Percentiles rank a stretch among this genome's conserved stretches.
Conservation (phyloP, 441 rosid species). For the Pelargonium australe region DNA sequence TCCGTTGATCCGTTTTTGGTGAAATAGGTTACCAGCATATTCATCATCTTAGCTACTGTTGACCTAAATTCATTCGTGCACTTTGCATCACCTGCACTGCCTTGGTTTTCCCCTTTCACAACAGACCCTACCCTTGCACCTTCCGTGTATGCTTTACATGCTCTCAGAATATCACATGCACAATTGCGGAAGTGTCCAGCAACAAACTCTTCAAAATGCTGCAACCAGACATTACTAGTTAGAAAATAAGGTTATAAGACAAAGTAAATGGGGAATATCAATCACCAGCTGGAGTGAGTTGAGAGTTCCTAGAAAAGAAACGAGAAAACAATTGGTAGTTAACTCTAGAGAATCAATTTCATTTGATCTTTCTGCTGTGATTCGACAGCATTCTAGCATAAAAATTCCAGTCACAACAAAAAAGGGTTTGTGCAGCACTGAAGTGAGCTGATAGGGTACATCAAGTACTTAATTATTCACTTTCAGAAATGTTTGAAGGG, state of each 20-base stretch:
- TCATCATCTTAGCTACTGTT: constrained; percentile 26
- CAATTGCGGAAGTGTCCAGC: constrained; percentile 35
- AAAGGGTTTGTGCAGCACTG: too few species aligned
- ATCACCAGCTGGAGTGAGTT: background rate
- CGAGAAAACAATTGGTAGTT: too few species aligned
- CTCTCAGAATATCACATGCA: constrained; percentile 38
- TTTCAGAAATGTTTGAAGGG: too few species aligned
- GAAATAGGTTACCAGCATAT: constrained; percentile 28
- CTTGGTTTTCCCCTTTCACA: constrained; percentile 26
- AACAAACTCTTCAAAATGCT: constrained; percentile 51
- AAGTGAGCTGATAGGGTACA: too few species aligned
- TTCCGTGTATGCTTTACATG: constrained; percentile 40
- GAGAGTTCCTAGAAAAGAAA: too few species aligned
- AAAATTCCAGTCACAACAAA: too few species aligned
- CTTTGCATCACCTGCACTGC: too few species aligned
- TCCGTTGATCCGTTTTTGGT: constrained; percentile 29
- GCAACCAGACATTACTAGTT: constrained; percentile 21
- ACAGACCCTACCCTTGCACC: constrained; percentile 42
- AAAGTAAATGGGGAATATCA: background rate
- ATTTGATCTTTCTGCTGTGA: too few species aligned
- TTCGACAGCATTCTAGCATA: too few species aligned
- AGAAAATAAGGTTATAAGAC: background rate
- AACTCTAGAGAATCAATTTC: too few species aligned
- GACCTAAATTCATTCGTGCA: constrained; percentile 20
- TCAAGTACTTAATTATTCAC: too few species aligned